phyloP scores from a whole-genome alignment of 2,329 filamentous ascomycete species.

The Curvularia sp. region DNA sequence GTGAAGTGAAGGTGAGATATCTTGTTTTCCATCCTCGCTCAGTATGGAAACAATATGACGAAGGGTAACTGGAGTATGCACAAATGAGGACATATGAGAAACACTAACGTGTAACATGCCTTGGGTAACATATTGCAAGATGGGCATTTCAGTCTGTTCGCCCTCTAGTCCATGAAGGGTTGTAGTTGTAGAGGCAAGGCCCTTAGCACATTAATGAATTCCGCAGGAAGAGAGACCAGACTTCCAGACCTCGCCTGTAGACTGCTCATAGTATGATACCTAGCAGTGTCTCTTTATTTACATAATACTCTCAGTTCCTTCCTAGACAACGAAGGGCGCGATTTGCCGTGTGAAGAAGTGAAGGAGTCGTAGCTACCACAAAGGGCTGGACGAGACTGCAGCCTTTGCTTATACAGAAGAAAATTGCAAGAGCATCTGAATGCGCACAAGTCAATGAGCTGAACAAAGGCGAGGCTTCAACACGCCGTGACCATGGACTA shows the following conservation, averaged over 20 bases:
- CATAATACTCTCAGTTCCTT: not conserved
- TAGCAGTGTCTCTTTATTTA: not conserved
- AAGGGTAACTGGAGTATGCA: not conserved
- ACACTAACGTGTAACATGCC: not conserved
- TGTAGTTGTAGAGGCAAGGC: not conserved
- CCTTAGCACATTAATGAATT: not conserved
- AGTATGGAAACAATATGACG: not conserved
- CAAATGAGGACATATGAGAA: not conserved
- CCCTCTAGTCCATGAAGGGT: not conserved
- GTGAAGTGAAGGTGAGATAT: conserved; percentile 8
- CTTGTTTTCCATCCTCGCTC: not conserved
- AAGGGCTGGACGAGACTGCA: not conserved
- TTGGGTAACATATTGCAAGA: not conserved
- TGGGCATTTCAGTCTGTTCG: not conserved
- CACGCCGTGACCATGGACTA: conserved; percentile 24
- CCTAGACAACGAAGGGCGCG: not conserved
- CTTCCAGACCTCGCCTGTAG: not conserved
- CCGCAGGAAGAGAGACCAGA: not conserved
- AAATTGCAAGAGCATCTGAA: not conserved
- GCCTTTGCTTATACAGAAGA: not conserved
- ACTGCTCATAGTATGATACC: not conserved
- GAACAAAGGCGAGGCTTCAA: conserved; percentile 17
- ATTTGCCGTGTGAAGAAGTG: not conserved
- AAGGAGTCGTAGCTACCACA: not conserved
- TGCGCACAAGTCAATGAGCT: not conserved